Base-by-base conservation (phyloP, 139 green algal species). In the Coelastrella sp. region DNA sequence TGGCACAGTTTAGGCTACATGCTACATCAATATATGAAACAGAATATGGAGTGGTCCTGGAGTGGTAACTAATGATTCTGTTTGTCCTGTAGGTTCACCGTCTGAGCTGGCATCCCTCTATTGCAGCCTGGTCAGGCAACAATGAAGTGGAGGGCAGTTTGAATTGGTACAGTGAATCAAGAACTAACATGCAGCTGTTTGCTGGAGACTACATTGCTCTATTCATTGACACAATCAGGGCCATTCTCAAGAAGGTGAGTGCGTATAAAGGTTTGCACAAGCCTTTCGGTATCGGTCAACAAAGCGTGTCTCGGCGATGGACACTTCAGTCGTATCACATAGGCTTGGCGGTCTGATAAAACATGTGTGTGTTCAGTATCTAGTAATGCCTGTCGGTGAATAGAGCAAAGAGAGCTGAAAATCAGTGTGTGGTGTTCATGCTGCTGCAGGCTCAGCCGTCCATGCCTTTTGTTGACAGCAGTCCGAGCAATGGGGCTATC, bases 101-200 rank as follows among this genome's bases (percentile, higher is more conserved):
- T 2, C 7, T 79, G 7, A 64, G 60, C 54, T 83, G 88, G 80
- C 88, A 91, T 78, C 80, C 88, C n/a, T 88, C 80, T 19, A 58
- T 98, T 0, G 94, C 85, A 17, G 82, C 98, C 6, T 98, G 96
- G 96, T 96, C 95, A 7, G 95, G 94, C 86, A 95, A 96, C 92
- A 97, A 97, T 56, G 94, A 97, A 86, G 77, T 88, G 22, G 88
- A 91, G 88, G 68, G 56, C 23, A 73, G n/a, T 17, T 13, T 91
- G 3, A 47, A 74, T 56, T 91, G 88, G 88, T 91, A 85, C 60
- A 10, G 4, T 3, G 71, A 88, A 47, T 86, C 85, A 5, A 66
- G 58, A 11, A 86, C 20, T 84, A 96, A 96, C 92, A 85, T 65
- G 11, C 68, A 84, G 56, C 92, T 95, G 8, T 98, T 94, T 73